A percentile compares a stretch with the other conserved stretches of the same genome.
phyloP scores from a whole-genome alignment of 495 filamentous ascomycete genomes.

The Lepraria neglecta region DNA sequence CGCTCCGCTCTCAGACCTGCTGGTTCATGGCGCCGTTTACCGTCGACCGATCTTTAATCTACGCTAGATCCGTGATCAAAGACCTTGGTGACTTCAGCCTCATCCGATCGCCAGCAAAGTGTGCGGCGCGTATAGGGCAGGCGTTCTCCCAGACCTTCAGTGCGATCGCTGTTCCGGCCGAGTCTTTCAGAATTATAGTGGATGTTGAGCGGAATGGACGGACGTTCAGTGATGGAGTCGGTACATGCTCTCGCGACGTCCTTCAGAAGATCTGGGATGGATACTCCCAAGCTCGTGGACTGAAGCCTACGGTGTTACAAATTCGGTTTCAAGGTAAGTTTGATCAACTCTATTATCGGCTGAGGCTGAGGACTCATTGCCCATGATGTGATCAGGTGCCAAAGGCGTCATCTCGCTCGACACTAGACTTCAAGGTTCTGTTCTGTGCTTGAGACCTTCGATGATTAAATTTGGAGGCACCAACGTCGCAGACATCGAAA shows the following conservation, averaged over 20 bases:
- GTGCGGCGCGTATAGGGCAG: constrained; percentile 77
- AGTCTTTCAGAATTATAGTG: constrained; percentile 31
- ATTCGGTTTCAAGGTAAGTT: constrained; percentile 56
- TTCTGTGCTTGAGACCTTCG: constrained; percentile 56
- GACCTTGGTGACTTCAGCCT: constrained; percentile 58
- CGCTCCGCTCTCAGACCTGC: constrained; percentile 57
- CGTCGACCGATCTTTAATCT: constrained; percentile 38
- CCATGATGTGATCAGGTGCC: constrained; percentile 39
- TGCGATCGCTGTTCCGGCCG: constrained; percentile 42
- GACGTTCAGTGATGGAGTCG: constrained; percentile 75
- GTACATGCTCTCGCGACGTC: constrained; percentile 56
- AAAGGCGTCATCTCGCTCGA: constrained; percentile 74
- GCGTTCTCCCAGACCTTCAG: constrained; percentile 69
- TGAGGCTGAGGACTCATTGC: no score
- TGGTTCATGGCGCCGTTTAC: constrained; percentile 66
- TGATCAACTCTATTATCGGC: no score
- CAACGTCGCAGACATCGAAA: constrained; percentile 54
- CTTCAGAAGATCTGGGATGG: constrained; percentile 47
- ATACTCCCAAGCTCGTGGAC: constrained; percentile 36
- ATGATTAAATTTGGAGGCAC: constrained; percentile 72
- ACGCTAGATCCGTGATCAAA: constrained; percentile 48
- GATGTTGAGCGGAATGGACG: constrained; percentile 43
- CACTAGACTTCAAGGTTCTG: constrained; percentile 43
- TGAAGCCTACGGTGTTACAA: constrained; percentile 59
- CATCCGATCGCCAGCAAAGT: constrained; percentile 63